Evolutionary conservation across 176 grass and related monocot genomes (phyloP), one percentile per base, ranked within the genome.

Genomic region (Hyparrhenia diplandra): DNA sequence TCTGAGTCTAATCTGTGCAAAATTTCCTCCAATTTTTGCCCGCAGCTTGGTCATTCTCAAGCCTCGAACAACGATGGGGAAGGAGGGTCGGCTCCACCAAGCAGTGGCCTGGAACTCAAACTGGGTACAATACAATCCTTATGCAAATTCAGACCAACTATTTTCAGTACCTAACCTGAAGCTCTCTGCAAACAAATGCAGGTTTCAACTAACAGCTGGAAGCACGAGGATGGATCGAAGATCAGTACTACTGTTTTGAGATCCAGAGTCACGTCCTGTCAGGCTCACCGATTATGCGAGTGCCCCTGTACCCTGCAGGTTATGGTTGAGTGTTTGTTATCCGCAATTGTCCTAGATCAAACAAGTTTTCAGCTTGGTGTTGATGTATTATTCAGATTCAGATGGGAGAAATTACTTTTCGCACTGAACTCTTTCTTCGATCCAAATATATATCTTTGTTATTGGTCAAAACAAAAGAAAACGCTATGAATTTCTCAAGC

Each of bases 71-170:
- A 85, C 34, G 78, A 78, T 17, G 82, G 78, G 45, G 86, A 87
- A 45, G 88, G 59, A 20, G 81, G 81, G 23, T 85, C 83, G 12
- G 70, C 81, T 45, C 90, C 89, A 42, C 78, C 85, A 17, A 86
- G 27, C 71, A 85, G 83, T 41, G 85, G 85, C 5, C 66, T 98
- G 69, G 95, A 98, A 36, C 92, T 98, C 71, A 98, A 94, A 78
- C 74, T 94, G 18, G 92, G 95, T 94, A 63, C 1, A 59, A 17
- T 47, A 0, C n/a, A n/a, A n/a, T n/a, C n/a, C n/a, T n/a, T n/a
- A n/a, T 80, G 39, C 32, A 57, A 4, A 13, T n/a, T 5, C 4
- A n/a, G n/a, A n/a, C n/a, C n/a, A n/a, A n/a, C n/a, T n/a, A n/a
- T n/a, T n/a, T n/a, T n/a, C 16, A 49, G 18, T 79, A 10, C 30